Evolutionary conservation across 805 yeast species (phyloP).

Genomic region (Yarrowia sp.): DNA sequence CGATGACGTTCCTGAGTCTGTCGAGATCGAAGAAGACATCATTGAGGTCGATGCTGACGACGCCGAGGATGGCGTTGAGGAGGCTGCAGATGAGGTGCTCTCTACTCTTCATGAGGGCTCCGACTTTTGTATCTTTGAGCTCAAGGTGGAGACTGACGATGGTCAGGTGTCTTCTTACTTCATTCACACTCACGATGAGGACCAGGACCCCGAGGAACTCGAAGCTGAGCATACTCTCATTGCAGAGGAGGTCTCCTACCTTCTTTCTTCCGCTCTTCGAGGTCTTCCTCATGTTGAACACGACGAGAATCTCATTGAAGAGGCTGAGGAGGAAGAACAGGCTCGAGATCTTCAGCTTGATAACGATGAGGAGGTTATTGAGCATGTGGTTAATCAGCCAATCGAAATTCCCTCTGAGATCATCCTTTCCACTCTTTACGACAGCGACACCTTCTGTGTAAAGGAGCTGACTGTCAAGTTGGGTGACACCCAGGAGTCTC

Average conservation of each 20-base stretch:
- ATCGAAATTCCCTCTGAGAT: slow-evolving; percentile 22
- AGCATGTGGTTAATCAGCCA: slow-evolving; percentile 8
- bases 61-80: slow-evolving; percentile 8
- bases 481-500: slow-evolving; percentile 24
- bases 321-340: slow-evolving; percentile 1
- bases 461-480: slow-evolving; percentile 25
- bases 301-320: slow-evolving; percentile 8
- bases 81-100: slow-evolving; percentile 5
- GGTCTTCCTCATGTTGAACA: slow-evolving; percentile 20
- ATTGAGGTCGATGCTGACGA: slow-evolving; percentile 9
- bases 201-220: slow-evolving; percentile 21
- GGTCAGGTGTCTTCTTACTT: slow-evolving; percentile 17
- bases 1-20: slow-evolving; percentile 7
- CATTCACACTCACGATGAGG: slow-evolving; percentile 38
- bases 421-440: slow-evolving; percentile 10
- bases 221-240: slow-evolving; percentile 8
- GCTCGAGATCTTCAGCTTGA: slow-evolving; percentile 7
- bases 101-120: slow-evolving; percentile 29
- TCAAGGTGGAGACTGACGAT: slow-evolving; percentile 15
- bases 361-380: slow-evolving; percentile 3
- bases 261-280: slow-evolving; percentile 8
- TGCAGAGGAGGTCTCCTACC: slow-evolving; percentile 19
- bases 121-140: slow-evolving; percentile 3
- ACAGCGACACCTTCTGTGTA: slow-evolving; percentile 27
- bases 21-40: slow-evolving; percentile 6